Base-by-base conservation (phyloP, 306 rosid species). In the Cucumis sativus region DNA sequence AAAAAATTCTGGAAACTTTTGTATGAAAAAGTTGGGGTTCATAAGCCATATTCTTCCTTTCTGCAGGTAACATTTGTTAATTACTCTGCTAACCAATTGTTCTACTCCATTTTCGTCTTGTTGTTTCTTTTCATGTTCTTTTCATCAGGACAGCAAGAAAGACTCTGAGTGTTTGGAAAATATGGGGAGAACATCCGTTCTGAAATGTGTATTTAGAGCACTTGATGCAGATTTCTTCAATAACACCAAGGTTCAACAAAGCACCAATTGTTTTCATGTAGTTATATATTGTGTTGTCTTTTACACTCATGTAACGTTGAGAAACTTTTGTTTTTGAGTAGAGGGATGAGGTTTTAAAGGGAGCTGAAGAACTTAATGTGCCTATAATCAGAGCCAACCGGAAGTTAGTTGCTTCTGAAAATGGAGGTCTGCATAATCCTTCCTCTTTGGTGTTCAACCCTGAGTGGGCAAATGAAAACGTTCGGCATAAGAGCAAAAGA, bases 161-260 rank as follows among this genome's bases (percentile, higher is more conserved):
- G 81, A 82, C 20, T 17, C 72, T 75, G 79, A 75, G 33, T 28
- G 76, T 79, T 69, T 49, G 35, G 30, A 28, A 3, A 28, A 28
- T 28, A 28, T 28, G 30, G 65, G 58, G 71, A 18, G 62, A 37
- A 55, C 37, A 76, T 80, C 88, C n/a, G 78, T 86, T n/a, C 83
- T 85, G 9, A 80, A 84, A 79, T n/a, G 82, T 77, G 84, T 77
- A 17, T 84, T 93, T 40, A 79, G 82, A 69, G 79, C 88, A 70
- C 81, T 91, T 75, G 96, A 89, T 83, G 91, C 91, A 81, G 82
- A 75, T 81, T 89, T 91, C 82, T 89, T 91, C 88, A 76, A 77
- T 14, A 79, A 84, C 67, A 57, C 79, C 15, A 85, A 89, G 90
- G 96, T 92, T 7, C 11, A 64, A 33, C 2, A 64, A 15, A 35